A percentile compares a stretch with the other conserved stretches of the same genome.
phyloP scores from a whole-genome alignment of 495 filamentous ascomycete species.

The Annulohypoxylon bovei region DNA sequence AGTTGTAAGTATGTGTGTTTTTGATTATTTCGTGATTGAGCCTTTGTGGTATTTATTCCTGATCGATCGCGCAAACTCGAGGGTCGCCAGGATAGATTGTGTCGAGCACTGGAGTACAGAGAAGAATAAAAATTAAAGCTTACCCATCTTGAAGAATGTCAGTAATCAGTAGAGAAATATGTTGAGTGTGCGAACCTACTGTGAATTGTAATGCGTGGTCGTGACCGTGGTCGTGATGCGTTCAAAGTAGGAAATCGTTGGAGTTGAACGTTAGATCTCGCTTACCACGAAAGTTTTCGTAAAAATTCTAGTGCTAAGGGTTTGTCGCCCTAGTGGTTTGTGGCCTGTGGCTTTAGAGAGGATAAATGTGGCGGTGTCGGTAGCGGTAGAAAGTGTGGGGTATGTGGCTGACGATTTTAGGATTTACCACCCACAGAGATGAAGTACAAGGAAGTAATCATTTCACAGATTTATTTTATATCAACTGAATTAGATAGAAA shows the following conservation, averaged over 20 bases:
- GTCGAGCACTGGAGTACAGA: not conserved
- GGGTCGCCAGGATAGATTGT: not conserved
- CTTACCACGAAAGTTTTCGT: conserved; percentile 44
- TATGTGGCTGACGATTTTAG: not conserved
- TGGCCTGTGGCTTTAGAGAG: conserved; percentile 25
- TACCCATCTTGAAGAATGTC: conserved; percentile 60
- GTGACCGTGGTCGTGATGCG: conserved; percentile 39
- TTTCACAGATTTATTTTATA: not conserved
- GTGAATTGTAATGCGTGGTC: conserved; percentile 50
- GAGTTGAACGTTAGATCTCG: conserved; percentile 41
- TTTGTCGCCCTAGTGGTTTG: conserved; percentile 47
- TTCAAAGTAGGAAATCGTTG: conserved; percentile 39
- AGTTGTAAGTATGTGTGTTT: not conserved
- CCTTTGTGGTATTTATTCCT: not conserved
- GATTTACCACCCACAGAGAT: not conserved
- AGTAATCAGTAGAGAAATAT: conserved; percentile 27
- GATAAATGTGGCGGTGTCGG: not conserved
- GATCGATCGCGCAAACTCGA: conserved; percentile 21
- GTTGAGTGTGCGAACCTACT: conserved; percentile 50
- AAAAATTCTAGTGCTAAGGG: conserved; percentile 48
- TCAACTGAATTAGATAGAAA: too few species aligned
- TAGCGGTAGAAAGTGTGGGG: not conserved
- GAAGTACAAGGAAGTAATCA: not conserved
- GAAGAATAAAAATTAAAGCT: conserved; percentile 47
- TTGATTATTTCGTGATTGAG: not conserved